A percentile compares a stretch with the other conserved stretches of the same genome.
Evolutionary conservation across 192 early-diverging fungal genomes (phyloP).

Genomic region (Coemansia sp.): DNA sequence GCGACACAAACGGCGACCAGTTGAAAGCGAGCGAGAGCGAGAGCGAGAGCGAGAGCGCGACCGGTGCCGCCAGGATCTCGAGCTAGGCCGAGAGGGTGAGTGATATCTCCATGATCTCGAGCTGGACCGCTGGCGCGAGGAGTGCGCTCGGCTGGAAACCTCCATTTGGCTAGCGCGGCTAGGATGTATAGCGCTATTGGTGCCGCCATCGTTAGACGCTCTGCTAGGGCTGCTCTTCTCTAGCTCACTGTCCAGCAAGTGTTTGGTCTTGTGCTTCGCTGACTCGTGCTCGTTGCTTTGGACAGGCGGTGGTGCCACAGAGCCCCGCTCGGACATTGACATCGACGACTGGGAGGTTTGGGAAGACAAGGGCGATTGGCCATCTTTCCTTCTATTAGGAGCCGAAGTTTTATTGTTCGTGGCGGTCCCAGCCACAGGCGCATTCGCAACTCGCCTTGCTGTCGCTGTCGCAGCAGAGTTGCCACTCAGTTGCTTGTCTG

Average conservation of each 20-base stretch:
- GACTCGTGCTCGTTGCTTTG: background rate
- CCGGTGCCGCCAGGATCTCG: background rate
- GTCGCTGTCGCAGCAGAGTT: background rate
- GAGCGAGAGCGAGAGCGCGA: conserved; percentile 2
- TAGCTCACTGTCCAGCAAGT: background rate
- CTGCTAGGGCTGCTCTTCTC: background rate
- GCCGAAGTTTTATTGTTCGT: background rate
- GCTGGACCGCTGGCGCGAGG: background rate
- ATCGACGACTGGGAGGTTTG: background rate
- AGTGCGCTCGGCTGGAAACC: background rate
- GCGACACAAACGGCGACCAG: background rate
- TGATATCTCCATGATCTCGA: background rate
- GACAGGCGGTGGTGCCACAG: background rate
- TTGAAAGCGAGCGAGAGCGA: background rate
- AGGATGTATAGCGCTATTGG: background rate
- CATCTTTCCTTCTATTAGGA: background rate
- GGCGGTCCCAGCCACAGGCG: background rate
- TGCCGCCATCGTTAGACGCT: background rate
- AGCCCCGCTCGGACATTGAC: background rate
- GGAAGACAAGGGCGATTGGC: background rate
- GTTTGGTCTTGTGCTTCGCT: background rate
- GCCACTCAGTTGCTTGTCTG: background rate
- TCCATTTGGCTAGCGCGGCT: background rate
- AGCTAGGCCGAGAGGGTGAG: background rate
- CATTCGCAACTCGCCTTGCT: background rate